phyloP scores from a whole-genome alignment of 192 early-diverging fungal species.

The Rhizoclosmatium sp. region DNA sequence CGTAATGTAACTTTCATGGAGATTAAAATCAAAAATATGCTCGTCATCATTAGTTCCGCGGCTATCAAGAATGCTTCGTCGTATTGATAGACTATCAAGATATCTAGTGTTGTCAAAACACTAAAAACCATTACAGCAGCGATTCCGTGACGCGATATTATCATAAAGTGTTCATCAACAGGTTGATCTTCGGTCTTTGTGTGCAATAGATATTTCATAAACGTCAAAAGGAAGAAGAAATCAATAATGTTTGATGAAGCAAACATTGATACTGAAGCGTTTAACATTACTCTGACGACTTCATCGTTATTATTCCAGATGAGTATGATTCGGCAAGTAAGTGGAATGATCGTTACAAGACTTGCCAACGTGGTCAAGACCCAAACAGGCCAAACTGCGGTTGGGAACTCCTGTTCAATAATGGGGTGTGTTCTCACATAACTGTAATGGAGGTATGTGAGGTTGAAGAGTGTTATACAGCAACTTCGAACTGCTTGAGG shows the following conservation, averaged over 20 bases:
- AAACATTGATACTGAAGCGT: background rate
- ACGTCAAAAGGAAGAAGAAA: background rate
- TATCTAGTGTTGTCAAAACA: background rate
- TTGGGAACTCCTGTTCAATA: background rate
- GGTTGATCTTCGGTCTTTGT: background rate
- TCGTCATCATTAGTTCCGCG: background rate
- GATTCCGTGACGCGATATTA: background rate
- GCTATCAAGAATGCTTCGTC: background rate
- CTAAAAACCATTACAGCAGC: background rate
- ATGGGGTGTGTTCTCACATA: background rate
- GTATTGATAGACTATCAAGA: background rate
- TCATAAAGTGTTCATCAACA: background rate
- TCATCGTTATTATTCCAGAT: background rate
- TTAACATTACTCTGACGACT: background rate
- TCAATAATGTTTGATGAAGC: background rate
- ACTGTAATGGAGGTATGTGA: background rate
- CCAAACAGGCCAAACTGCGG: background rate
- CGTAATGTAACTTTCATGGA: background rate
- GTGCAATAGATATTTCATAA: background rate
- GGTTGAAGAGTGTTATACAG: background rate
- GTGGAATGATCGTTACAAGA: background rate
- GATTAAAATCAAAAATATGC: background rate
- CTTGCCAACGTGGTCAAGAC: background rate
- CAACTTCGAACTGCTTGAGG: background rate
- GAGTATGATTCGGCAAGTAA: background rate